A percentile compares a stretch with the other conserved stretches of the same genome.
These are phyloP conservation scores for Daldinia loculata DNA, from an alignment of 495 filamentous ascomycete species.

Conservation along the genomic window DNA sequence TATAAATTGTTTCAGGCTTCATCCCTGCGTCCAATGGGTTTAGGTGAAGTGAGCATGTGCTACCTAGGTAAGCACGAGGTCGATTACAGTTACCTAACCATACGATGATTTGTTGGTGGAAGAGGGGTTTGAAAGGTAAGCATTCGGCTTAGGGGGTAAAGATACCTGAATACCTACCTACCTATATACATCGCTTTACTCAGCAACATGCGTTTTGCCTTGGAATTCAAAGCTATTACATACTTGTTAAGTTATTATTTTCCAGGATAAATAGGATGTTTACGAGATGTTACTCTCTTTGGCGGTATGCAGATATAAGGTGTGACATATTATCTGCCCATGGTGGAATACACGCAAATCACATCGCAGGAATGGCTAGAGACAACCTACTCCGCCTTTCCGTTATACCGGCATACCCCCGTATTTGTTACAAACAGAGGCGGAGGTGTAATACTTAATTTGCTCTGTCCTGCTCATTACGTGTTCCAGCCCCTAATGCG, in stretches of 20 bases:
- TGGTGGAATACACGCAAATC: conserved; percentile 12
- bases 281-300: conserved; percentile 1
- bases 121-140: not conserved
- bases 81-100: not conserved
- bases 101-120: not conserved
- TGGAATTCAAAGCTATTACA: not conserved
- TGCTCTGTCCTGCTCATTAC: conserved; percentile 24
- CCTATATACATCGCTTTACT: not conserved
- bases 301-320: conserved; percentile 6
- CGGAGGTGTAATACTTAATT: conserved; percentile 16
- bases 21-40: conserved; percentile 23
- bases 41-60: conserved; percentile 27
- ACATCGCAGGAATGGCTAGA: conserved; percentile 26
- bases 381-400: conserved; percentile 24
- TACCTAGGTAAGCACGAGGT: not conserved
- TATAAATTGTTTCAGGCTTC: conserved; percentile 10
- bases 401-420: conserved; percentile 23
- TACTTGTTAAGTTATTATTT: not conserved
- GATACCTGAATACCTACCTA: not conserved
- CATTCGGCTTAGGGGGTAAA: not conserved
- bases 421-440: conserved; percentile 10
- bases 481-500: conserved; percentile 16
- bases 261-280: not conserved
- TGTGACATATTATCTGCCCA: conserved; percentile 5
- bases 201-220: not conserved